phyloP scores from a whole-genome alignment of 192 early-diverging fungal species.

The Rhizophagus prolifer region DNA sequence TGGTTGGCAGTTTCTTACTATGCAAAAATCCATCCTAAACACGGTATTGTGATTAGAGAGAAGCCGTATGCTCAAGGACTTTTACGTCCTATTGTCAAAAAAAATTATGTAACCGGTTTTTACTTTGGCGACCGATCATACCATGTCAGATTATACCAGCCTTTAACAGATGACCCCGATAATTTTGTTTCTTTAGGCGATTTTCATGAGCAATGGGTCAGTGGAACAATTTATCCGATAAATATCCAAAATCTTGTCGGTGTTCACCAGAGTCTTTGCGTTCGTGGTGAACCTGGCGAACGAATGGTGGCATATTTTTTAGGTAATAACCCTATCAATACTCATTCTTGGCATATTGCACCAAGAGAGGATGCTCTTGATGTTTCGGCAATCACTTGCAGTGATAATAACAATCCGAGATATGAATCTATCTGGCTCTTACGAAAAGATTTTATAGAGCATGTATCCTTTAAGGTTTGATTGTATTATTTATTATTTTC shows the following conservation, averaged over 20 bases:
- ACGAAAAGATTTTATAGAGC: conserved; percentile 4
- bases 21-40: neutral
- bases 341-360: neutral
- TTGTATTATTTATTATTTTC: no score
- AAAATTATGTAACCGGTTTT: neutral
- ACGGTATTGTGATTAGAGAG: conserved; percentile 6
- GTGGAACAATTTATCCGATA: no score
- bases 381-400: neutral
- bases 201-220: no score
- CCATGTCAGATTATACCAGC: neutral
- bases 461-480: neutral
- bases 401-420: neutral
- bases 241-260: no score
- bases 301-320: neutral
- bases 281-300: conserved; percentile 2
- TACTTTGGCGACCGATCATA: no score
- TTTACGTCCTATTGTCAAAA: conserved; percentile 12
- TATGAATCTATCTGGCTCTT: conserved; percentile 19
- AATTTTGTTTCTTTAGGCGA: no score
- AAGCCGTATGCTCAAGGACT: conserved; percentile 10
- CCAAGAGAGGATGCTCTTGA: neutral
- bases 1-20: neutral
- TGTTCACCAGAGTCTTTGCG: neutral
- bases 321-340: neutral
- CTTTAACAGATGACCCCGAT: conserved; percentile 12